Evolutionary conservation across 2,329 filamentous ascomycete species (phyloP).

Genomic region (Alternaria novae-zelandiae): DNA sequence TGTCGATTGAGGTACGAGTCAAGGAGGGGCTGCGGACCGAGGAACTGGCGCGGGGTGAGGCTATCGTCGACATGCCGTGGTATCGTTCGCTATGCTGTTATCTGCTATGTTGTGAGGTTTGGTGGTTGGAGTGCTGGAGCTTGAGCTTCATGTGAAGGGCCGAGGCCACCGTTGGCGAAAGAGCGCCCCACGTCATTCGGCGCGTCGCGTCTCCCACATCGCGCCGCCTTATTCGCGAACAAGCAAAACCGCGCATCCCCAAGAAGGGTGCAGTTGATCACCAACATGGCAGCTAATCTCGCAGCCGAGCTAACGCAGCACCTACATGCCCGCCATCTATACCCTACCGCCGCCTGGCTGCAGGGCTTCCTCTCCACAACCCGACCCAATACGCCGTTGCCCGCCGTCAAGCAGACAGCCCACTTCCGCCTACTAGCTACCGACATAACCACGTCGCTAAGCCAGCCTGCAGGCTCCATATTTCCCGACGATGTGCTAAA

Average conservation of each 20-base stretch:
- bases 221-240: neutral
- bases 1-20: conserved; percentile 75
- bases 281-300: conserved; percentile 36
- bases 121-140: neutral
- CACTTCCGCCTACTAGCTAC: conserved; percentile 79
- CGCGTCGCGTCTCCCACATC: conserved; percentile 29
- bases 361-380: conserved; percentile 64
- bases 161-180: conserved; percentile 23
- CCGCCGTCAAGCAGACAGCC: conserved; percentile 77
- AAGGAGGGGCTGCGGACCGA: conserved; percentile 72
- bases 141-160: conserved; percentile 19
- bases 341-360: conserved; percentile 68
- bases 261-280: conserved; percentile 4
- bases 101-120: neutral
- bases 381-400: conserved; percentile 65
- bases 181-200: conserved; percentile 28
- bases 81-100: neutral
- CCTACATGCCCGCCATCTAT: conserved; percentile 61
- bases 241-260: neutral
- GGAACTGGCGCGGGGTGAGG: conserved; percentile 65
- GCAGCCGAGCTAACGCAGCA: conserved; percentile 57
- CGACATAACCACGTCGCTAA: conserved; percentile 72
- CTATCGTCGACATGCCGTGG: conserved; percentile 62
- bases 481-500: conserved; percentile 67
- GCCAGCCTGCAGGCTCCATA: conserved; percentile 49